Percentiles rank a stretch among this genome's conserved stretches.
Evolutionary conservation across 768 basidiomycete species (phyloP).

Genomic region (Harrya chromipes): DNA sequence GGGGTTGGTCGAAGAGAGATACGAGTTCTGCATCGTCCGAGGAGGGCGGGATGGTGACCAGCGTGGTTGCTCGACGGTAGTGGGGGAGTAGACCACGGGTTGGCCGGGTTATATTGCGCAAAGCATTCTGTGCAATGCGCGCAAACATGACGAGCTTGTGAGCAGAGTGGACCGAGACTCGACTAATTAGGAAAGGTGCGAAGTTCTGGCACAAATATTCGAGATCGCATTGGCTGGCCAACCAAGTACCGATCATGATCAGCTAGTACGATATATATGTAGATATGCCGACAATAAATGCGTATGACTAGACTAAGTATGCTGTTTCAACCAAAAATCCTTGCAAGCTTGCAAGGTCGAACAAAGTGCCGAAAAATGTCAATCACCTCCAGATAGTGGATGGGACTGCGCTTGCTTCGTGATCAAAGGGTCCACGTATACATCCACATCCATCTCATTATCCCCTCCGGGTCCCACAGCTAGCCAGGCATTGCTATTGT

Average conservation of each 20-base stretch:
- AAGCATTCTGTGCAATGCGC: slow-evolving; percentile 38
- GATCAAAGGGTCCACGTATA: slow-evolving; percentile 15
- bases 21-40: slow-evolving; percentile 64
- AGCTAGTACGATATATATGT: slow-evolving; percentile 18
- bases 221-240: no score
- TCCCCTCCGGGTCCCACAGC: background rate
- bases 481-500: slow-evolving; percentile 8
- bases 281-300: slow-evolving; percentile 23
- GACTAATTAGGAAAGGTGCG: slow-evolving; percentile 15
- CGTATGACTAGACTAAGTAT: slow-evolving; percentile 25
- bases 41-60: slow-evolving; percentile 54
- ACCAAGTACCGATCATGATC: background rate
- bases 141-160: slow-evolving; percentile 32
- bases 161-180: background rate
- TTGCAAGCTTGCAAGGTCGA: slow-evolving; percentile 12
- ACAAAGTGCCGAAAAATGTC: slow-evolving; percentile 10
- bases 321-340: slow-evolving; percentile 26
- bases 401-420: slow-evolving; percentile 12
- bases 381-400: slow-evolving; percentile 12
- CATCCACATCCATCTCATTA: slow-evolving; percentile 25
- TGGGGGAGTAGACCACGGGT: slow-evolving; percentile 33
- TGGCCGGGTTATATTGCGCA: slow-evolving; percentile 35
- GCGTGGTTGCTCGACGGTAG: slow-evolving; percentile 36
- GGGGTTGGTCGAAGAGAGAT: slow-evolving; percentile 69
- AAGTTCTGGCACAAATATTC: no score